Evolutionary conservation across 208 protist genomes (phyloP), one percentile per base, ranked within the genome.

Genomic region (Angomonas deanei): DNA sequence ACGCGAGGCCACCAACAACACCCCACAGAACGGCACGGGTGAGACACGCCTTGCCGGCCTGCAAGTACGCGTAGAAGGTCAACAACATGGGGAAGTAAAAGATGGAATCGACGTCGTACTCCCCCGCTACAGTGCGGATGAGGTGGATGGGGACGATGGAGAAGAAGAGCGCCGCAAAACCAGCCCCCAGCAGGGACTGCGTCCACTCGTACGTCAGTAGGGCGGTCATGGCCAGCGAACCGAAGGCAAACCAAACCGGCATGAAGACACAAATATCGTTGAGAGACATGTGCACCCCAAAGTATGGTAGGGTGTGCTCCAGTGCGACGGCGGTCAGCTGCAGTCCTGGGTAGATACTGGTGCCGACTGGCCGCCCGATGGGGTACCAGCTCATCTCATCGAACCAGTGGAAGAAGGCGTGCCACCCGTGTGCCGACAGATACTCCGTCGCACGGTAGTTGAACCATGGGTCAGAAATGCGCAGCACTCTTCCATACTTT

Each of bases 381-480:
- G 97, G 97, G 78, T 99, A 99, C 97, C 97, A 99, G 48, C 86
- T 83, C 61, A 80, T 83, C 59, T 98, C 86, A 86, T 99, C 98
- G 70, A 99, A 99, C 98, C 98, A 99, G 82, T 98, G 97, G 66
- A 97, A 88, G 81, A 99, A 99, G 46, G 98, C 84, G 47, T 88
- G 79, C 67, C 92, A 96, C 63, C 98, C 97, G 65, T 99, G 68
- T 24, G 86, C 68, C 28, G 65, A 77, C 32, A 97, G 76, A 70
- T 97, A 97, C 78, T 97, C 49, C 32, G 93, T 85, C 13, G 92
- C 84, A 46, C 93, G 86, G 76, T 82, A 97, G 78, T 98, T 97
- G 76, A 98, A 98, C 86, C 88, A 94, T 53, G 88, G 89, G 68
- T 97, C 92, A 64, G 93, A 96, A 68, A 96, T 92, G 70, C 97